A percentile compares a stretch with the other conserved stretches of the same genome.
Conservation (phyloP, 2,329 filamentous ascomycete species). For the Calonectria hawksworthii region DNA sequence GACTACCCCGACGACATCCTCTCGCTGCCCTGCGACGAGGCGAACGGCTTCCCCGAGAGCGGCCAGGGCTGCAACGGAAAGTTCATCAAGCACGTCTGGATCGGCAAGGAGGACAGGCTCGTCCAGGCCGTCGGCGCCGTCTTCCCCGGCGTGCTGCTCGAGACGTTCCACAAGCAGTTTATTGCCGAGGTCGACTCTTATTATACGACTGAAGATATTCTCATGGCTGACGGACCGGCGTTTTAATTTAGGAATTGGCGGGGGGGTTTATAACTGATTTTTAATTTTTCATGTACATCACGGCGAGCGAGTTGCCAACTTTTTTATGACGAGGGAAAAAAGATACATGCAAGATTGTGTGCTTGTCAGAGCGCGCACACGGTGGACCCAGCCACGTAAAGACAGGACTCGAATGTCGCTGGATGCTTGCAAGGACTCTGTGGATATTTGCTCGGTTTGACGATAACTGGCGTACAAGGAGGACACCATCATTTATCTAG, state of each 20-base stretch:
- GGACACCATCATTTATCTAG: too few relatives aligned
- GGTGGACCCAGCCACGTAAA: background rate
- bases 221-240: background rate
- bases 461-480: too few relatives aligned
- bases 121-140: background rate
- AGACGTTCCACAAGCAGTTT: conserved; percentile 19
- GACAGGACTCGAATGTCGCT: background rate
- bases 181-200: background rate
- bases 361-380: background rate
- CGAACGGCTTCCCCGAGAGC: conserved; percentile 15
- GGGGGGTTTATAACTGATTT: too few relatives aligned
- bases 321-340: background rate
- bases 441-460: too few relatives aligned
- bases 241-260: background rate
- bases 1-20: conserved; percentile 11
- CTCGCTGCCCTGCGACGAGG: conserved; percentile 11
- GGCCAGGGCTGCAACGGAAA: background rate
- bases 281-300: background rate
- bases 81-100: conserved; percentile 17
- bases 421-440: too few relatives aligned
- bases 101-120: conserved; percentile 8
- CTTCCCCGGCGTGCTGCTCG: background rate
- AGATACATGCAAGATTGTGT: background rate
- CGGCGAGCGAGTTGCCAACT: background rate
- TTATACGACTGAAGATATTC: background rate